phyloP scores from a whole-genome alignment of 2,329 filamentous ascomycete species.

The Colletotrichum tropicicola region DNA sequence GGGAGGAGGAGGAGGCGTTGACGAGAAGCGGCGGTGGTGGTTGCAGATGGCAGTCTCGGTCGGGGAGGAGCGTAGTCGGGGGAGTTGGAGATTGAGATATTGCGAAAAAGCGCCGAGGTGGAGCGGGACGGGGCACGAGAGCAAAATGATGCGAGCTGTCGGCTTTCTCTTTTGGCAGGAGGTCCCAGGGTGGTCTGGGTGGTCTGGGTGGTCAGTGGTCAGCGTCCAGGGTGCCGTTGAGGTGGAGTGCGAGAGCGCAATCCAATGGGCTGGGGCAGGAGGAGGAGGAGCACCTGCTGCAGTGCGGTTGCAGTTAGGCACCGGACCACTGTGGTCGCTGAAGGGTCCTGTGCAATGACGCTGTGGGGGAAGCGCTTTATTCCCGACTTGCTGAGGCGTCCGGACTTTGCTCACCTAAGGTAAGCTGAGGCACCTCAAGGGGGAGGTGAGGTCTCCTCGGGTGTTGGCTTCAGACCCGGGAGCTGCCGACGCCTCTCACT shows the following conservation, averaged over 20 bases:
- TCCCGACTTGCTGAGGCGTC: slow-evolving; percentile 13
- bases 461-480: slow-evolving; percentile 15
- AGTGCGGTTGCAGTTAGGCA: neutral
- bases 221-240: slow-evolving; percentile 1
- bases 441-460: no score
- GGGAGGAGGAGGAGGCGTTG: slow-evolving; percentile 10
- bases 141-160: slow-evolving; percentile 29
- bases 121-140: slow-evolving; percentile 30
- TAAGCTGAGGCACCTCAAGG: no score
- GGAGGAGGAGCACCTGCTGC: neutral
- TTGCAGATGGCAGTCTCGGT: slow-evolving; percentile 3
- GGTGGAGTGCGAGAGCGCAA: slow-evolving; percentile 13
- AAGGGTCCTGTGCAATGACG: slow-evolving; percentile 29
- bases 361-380: slow-evolving; percentile 13
- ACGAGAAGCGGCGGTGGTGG: slow-evolving; percentile 1
- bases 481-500: slow-evolving; percentile 11
- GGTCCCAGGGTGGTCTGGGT: slow-evolving; percentile 1
- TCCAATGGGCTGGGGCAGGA: slow-evolving; percentile 12
- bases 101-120: slow-evolving; percentile 32
- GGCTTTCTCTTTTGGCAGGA: slow-evolving; percentile 27
- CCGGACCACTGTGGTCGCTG: slow-evolving; percentile 10
- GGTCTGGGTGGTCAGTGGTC: neutral
- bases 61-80: slow-evolving; percentile 17
- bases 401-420: no score
- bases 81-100: slow-evolving; percentile 28